These are phyloP conservation scores for Senna siamea DNA, from an alignment of 306 rosid genomes.

Conservation along the genomic window DNA sequence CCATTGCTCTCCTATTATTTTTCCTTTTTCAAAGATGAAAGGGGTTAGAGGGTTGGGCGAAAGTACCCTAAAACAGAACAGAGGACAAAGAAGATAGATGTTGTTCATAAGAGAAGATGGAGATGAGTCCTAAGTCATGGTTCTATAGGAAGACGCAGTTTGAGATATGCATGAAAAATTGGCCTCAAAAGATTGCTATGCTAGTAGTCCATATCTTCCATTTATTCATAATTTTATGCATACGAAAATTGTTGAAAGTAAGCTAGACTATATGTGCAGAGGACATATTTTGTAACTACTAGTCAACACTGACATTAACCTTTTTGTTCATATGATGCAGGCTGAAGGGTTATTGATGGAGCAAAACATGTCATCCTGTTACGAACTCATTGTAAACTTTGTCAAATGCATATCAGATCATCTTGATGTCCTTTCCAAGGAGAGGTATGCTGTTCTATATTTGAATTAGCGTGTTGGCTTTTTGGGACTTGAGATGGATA, in stretches of 20 bases:
- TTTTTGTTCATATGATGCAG: slow-evolving; percentile 48
- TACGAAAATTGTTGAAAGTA: neutral
- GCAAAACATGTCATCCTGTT: slow-evolving; percentile 64
- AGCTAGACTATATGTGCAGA: neutral
- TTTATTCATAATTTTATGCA: neutral
- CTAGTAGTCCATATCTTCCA: neutral
- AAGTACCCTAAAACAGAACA: neutral
- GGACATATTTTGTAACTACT: neutral
- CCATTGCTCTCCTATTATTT: neutral
- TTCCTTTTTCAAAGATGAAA: neutral
- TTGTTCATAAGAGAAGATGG: no score
- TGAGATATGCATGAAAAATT: slow-evolving; percentile 1
- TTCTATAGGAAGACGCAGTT: neutral
- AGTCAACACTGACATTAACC: neutral
- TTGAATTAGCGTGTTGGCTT: neutral
- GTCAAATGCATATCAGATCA: slow-evolving; percentile 48
- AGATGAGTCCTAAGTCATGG: no score
- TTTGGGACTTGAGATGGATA: neutral
- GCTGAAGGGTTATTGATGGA: slow-evolving; percentile 76
- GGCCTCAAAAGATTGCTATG: neutral
- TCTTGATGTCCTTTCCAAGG: slow-evolving; percentile 55
- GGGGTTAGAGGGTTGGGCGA: neutral
- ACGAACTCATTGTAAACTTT: slow-evolving; percentile 55
- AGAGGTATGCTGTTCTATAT: slow-evolving; percentile 49
- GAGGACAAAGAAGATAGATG: neutral